Evolutionary conservation across 2,329 filamentous ascomycete species (phyloP).

Genomic region (Beauveria bassiana): DNA sequence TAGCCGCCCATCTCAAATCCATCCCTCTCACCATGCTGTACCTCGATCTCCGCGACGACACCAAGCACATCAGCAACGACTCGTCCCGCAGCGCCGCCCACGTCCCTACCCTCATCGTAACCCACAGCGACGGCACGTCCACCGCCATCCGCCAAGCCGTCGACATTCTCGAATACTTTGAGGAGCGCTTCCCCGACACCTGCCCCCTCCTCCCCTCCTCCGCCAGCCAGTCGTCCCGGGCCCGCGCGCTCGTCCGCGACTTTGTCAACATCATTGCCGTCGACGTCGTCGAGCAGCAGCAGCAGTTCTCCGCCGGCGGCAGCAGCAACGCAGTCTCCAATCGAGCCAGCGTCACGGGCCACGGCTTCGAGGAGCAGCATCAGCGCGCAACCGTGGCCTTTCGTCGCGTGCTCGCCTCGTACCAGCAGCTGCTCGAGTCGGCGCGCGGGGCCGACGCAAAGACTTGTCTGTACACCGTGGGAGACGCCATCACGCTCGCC

Average conservation of each 20-base stretch:
- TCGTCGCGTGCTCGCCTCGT: no score
- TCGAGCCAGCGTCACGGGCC: no score
- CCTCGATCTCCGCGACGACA: background rate
- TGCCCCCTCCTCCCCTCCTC: background rate
- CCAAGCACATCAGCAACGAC: background rate
- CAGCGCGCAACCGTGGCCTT: no score
- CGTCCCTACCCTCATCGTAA: conserved; percentile 6
- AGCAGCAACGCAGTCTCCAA: no score
- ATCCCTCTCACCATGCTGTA: conserved; percentile 2
- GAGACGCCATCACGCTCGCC: no score
- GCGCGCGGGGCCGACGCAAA: no score
- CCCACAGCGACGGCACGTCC: background rate
- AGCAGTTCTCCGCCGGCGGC: no score
- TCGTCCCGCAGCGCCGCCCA: background rate
- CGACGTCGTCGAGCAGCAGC: background rate
- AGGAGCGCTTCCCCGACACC: conserved; percentile 3
- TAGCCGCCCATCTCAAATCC: conserved; percentile 9
- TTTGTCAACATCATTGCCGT: background rate
- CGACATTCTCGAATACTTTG: conserved; percentile 6
- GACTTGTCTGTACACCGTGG: no score
- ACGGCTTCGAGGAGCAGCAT: no score
- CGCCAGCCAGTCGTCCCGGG: background rate
- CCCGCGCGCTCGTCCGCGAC: conserved; percentile 1
- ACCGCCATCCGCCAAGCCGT: background rate
- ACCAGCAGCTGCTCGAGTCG: no score